Percentiles rank a stretch among this genome's conserved stretches.
These are phyloP conservation scores for Ensete glaucum DNA, from an alignment of 176 grass and related monocot species.

Conservation along the genomic window DNA sequence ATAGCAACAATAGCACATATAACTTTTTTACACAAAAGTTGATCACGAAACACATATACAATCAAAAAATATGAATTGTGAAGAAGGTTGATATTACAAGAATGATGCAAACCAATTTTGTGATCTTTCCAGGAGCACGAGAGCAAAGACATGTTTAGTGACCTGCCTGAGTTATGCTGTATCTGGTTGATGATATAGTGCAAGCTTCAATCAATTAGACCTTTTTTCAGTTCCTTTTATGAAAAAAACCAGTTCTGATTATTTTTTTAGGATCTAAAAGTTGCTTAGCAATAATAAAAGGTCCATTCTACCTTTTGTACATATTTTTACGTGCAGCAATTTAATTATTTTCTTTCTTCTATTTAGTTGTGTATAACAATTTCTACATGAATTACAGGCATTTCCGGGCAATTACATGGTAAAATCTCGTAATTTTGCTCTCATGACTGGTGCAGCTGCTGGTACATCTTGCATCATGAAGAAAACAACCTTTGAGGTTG, in stretches of 20 bases:
- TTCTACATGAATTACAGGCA: not conserved
- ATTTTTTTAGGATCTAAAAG: not conserved
- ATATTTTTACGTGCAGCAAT: not conserved
- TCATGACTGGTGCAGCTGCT: not conserved
- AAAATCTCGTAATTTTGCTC: not conserved
- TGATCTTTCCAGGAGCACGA: not conserved
- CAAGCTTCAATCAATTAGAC: not conserved
- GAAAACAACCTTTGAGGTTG: not conserved
- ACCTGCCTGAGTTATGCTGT: not conserved
- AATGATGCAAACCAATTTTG: not conserved
- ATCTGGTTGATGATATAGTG: not conserved
- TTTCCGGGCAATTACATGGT: not conserved
- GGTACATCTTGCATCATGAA: not conserved
- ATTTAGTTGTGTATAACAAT: not conserved
- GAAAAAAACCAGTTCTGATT: not conserved
- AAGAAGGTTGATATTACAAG: not conserved
- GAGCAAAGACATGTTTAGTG: not conserved
- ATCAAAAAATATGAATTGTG: not conserved
- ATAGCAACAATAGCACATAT: not conserved
- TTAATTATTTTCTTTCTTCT: not conserved
- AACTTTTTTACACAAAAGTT: not conserved
- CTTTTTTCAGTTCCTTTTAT: not conserved
- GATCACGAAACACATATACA: not conserved
- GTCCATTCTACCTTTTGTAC: not conserved
- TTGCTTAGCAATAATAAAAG: not conserved